Conservation (phyloP, 2,329 filamentous ascomycete species). For the Sarocladiaceae sp. region DNA sequence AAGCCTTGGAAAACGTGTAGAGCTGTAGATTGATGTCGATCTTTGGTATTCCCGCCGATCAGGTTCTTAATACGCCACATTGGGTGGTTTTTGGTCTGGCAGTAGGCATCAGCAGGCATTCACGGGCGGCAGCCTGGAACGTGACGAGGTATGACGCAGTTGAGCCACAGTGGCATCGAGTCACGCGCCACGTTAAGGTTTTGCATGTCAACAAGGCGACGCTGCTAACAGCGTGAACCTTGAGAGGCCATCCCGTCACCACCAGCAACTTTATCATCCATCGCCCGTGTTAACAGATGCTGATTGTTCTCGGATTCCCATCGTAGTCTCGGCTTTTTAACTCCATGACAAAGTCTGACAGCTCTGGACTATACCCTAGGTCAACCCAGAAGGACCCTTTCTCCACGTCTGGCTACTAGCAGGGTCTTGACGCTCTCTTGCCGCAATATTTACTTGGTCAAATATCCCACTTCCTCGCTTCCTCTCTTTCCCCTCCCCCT, state of each 20-base stretch:
- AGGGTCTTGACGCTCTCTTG: conserved; percentile 4
- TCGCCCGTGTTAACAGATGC: too few species aligned
- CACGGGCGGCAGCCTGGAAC: background rate
- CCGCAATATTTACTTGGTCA: conserved; percentile 5
- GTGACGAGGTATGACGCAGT: conserved; percentile 2
- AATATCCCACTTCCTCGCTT: conserved; percentile 5
- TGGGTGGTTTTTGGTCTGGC: background rate
- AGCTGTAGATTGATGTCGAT: too few species aligned
- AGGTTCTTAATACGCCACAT: background rate
- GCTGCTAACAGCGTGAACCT: background rate
- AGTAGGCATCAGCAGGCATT: background rate
- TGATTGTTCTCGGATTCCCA: too few species aligned
- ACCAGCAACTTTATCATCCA: too few species aligned
- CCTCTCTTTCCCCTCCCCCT: too few species aligned
- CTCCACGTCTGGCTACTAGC: conserved; percentile 7
- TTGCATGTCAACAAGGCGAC: background rate
- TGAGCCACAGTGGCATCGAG: conserved; percentile 6
- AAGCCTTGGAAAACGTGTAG: background rate
- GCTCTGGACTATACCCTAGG: background rate
- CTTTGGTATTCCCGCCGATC: background rate
- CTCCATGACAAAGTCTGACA: background rate
- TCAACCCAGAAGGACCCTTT: background rate
- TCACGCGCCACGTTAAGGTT: conserved; percentile 8
- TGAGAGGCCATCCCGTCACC: background rate
- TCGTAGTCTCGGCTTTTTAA: background rate